Evolutionary conservation across 1,284 basidiomycete genomes (phyloP).

Genomic region (Tremellales sp.): DNA sequence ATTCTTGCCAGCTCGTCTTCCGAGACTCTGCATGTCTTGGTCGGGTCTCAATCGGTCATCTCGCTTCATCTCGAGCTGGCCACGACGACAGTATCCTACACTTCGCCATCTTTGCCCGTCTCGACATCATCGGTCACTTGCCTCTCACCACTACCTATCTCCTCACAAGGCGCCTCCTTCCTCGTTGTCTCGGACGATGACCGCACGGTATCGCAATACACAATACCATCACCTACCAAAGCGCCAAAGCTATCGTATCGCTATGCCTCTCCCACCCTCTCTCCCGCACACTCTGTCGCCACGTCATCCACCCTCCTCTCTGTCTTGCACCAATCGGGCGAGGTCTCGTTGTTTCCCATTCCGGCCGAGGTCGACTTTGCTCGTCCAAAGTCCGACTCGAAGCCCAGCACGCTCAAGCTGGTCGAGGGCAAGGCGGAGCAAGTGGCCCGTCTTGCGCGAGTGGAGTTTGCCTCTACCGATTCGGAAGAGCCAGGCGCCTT

Average conservation of each 20-base stretch:
- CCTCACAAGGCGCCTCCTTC: conserved; percentile 50
- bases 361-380: conserved; percentile 53
- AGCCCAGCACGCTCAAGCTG: conserved; percentile 34
- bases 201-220: conserved; percentile 59
- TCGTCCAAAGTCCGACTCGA: conserved; percentile 36
- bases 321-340: conserved; percentile 63
- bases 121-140: conserved; percentile 42
- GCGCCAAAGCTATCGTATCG: conserved; percentile 52
- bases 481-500: conserved; percentile 54
- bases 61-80: conserved; percentile 30
- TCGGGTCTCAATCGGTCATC: conserved; percentile 30
- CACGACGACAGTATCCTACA: conserved; percentile 25
- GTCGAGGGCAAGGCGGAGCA: conserved; percentile 43
- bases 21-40: conserved; percentile 31
- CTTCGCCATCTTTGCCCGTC: conserved; percentile 39
- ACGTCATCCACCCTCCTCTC: conserved; percentile 55
- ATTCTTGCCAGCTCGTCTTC: conserved; percentile 33
- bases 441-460: conserved; percentile 24
- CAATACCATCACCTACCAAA: conserved; percentile 54
- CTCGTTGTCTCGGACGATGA: conserved; percentile 69
- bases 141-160: conserved; percentile 32
- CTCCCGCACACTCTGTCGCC: conserved; percentile 59
- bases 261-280: conserved; percentile 58
- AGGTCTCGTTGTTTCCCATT: conserved; percentile 61
- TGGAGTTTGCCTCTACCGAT: conserved; percentile 48